Evolutionary conservation across 1,284 basidiomycete species (phyloP).

Genomic region (Austroboletus novae-zelandiae): DNA sequence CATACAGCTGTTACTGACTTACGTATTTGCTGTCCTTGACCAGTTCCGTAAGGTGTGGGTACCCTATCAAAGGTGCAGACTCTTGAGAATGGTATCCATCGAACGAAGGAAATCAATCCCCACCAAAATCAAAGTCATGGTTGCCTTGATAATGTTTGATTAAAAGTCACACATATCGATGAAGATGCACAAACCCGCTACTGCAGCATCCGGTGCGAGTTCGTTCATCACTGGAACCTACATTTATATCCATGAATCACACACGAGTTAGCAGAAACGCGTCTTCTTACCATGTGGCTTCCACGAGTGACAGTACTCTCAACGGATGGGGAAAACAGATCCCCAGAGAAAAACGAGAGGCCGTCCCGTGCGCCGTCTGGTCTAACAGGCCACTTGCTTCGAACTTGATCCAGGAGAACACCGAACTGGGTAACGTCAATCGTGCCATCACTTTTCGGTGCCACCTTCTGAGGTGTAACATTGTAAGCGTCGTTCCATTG

Average conservation of each 20-base stretch:
- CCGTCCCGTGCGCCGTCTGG: conserved; percentile 63
- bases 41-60: conserved; percentile 76
- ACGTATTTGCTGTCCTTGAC: conserved; percentile 60
- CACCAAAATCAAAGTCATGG: conserved; percentile 61
- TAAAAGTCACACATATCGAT: neutral
- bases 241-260: conserved; percentile 18
- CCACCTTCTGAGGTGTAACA: conserved; percentile 66
- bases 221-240: conserved; percentile 82
- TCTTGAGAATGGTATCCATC: neutral
- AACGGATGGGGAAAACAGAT: conserved; percentile 82
- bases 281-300: conserved; percentile 78
- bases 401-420: conserved; percentile 57
- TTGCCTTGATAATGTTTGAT: conserved; percentile 43
- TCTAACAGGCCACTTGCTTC: conserved; percentile 48
- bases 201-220: conserved; percentile 61
- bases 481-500: conserved; percentile 82
- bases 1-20: conserved; percentile 34
- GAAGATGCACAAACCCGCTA: conserved; percentile 48
- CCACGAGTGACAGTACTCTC: conserved; percentile 88
- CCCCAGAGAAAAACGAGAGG: conserved; percentile 84
- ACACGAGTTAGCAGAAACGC: neutral
- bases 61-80: conserved; percentile 45
- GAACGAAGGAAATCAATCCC: neutral
- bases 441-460: conserved; percentile 46
- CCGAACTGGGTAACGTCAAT: conserved; percentile 78